Conservation (phyloP, 768 basidiomycete genomes). For the Cystofilobasidium macerans region DNA sequence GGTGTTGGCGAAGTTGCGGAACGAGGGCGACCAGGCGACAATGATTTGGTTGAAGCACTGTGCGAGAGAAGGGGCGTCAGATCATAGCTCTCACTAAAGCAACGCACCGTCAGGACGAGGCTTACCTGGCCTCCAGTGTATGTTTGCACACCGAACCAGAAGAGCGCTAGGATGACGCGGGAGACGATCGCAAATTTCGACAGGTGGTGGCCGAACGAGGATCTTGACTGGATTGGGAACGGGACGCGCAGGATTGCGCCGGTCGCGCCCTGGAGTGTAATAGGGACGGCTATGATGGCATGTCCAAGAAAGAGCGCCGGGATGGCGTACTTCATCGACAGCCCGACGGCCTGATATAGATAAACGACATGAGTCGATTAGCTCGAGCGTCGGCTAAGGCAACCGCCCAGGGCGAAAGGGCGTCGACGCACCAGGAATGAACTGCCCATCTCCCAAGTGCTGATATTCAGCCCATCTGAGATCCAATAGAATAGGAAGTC, state of each 20-base stretch:
- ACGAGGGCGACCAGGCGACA: conserved; percentile 23
- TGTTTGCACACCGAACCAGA: conserved; percentile 23
- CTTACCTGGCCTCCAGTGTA: conserved; percentile 14
- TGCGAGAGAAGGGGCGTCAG: background rate
- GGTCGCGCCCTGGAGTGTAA: conserved; percentile 16
- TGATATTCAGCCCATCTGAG: background rate
- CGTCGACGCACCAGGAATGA: background rate
- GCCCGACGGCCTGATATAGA: background rate
- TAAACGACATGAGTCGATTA: no score
- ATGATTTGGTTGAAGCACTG: conserved; percentile 11
- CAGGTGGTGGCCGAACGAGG: conserved; percentile 22
- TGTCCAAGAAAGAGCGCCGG: conserved; percentile 17
- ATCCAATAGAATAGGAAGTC: background rate
- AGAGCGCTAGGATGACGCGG: conserved; percentile 18
- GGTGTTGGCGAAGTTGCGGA: conserved; percentile 30
- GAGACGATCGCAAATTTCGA: conserved; percentile 22
- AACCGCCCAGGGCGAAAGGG: background rate
- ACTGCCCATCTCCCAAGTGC: conserved; percentile 21
- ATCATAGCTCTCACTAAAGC: background rate
- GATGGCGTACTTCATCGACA: conserved; percentile 3
- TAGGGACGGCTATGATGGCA: conserved; percentile 19
- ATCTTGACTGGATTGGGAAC: conserved; percentile 22
- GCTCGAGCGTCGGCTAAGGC: no score
- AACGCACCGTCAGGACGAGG: background rate
- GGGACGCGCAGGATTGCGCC: conserved; percentile 21